Percentiles rank a stretch among this genome's conserved stretches.
Conservation (phyloP, 2,329 filamentous ascomycete species). For the Amphichorda felina region DNA sequence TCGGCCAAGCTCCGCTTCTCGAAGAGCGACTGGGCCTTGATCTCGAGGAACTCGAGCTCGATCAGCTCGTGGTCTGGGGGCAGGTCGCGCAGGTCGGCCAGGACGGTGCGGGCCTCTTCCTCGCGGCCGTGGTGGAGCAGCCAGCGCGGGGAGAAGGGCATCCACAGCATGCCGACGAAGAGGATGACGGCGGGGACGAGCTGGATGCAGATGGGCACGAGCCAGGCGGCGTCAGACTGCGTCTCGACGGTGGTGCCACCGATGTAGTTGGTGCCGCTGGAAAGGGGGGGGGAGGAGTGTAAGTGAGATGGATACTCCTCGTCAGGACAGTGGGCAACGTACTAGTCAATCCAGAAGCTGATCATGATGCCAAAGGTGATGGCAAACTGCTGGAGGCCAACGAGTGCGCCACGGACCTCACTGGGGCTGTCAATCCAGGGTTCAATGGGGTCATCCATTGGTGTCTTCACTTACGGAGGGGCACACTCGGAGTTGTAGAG, state of each 20-base stretch:
- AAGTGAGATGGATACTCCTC: not conserved
- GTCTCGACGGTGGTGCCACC: slow-evolving; percentile 33
- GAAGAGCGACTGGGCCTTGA: slow-evolving; percentile 67
- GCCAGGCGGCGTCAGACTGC: slow-evolving; percentile 61
- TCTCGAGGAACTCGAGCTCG: slow-evolving; percentile 69
- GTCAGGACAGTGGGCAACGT: slow-evolving; percentile 9
- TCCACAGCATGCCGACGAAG: slow-evolving; percentile 60
- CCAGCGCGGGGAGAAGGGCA: slow-evolving; percentile 72
- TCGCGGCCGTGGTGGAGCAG: slow-evolving; percentile 60
- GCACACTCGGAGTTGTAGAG: slow-evolving; percentile 36
- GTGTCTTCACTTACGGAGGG: slow-evolving; percentile 26
- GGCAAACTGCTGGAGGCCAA: slow-evolving; percentile 37
- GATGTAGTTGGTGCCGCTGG: slow-evolving; percentile 39
- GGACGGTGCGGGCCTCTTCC: slow-evolving; percentile 49
- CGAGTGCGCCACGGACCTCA: slow-evolving; percentile 28
- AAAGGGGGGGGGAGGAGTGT: too few relatives aligned
- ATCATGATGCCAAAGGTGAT: slow-evolving; percentile 54
- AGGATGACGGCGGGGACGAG: slow-evolving; percentile 55
- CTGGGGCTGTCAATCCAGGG: slow-evolving; percentile 3
- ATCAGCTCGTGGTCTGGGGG: slow-evolving; percentile 53
- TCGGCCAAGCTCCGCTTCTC: slow-evolving; percentile 60
- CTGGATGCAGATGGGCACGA: slow-evolving; percentile 61
- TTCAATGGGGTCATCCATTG: too few relatives aligned
- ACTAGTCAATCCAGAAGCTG: slow-evolving; percentile 52
- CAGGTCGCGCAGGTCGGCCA: slow-evolving; percentile 53